Evolutionary conservation across 305 asterid genomes (phyloP).

Genomic region (Fraxinus greggii): DNA sequence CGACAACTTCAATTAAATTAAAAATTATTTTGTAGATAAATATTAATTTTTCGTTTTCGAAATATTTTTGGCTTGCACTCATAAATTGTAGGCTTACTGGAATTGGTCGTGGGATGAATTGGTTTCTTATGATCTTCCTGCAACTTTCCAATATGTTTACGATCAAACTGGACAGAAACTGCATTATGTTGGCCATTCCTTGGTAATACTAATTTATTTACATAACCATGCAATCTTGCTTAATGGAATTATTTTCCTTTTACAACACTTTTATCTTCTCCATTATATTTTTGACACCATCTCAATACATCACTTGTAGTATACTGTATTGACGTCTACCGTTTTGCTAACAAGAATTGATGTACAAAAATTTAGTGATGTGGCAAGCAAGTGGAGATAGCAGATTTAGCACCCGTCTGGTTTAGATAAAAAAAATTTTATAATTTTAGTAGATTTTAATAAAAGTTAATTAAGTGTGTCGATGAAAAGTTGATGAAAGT

Average conservation of each 20-base stretch:
- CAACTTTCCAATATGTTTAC: slow-evolving; percentile 40
- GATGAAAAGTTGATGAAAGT: too few relatives aligned
- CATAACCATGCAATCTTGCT: background rate
- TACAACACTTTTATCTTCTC: too few relatives aligned
- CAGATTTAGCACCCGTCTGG: too few relatives aligned
- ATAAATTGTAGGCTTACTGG: slow-evolving; percentile 42
- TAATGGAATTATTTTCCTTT: background rate
- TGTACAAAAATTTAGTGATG: too few relatives aligned
- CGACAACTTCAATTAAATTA: background rate
- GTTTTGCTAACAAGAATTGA: too few relatives aligned
- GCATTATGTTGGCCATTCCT: slow-evolving; percentile 63
- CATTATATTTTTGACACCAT: too few relatives aligned
- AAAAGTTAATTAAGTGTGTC: too few relatives aligned
- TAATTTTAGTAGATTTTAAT: too few relatives aligned
- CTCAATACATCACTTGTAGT: background rate
- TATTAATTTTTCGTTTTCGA: background rate
- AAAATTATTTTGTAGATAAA: background rate
- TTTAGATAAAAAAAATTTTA: too few relatives aligned
- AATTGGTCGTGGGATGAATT: slow-evolving; percentile 74
- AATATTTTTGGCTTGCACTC: background rate
- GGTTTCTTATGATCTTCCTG: slow-evolving; percentile 51
- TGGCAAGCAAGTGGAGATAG: too few relatives aligned
- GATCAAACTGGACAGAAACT: slow-evolving; percentile 48
- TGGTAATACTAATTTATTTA: slow-evolving; percentile 27
- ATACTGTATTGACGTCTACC: background rate